These are phyloP conservation scores for Blumeriella jaapii DNA, from an alignment of 2,329 filamentous ascomycete species.

Conservation along the genomic window DNA sequence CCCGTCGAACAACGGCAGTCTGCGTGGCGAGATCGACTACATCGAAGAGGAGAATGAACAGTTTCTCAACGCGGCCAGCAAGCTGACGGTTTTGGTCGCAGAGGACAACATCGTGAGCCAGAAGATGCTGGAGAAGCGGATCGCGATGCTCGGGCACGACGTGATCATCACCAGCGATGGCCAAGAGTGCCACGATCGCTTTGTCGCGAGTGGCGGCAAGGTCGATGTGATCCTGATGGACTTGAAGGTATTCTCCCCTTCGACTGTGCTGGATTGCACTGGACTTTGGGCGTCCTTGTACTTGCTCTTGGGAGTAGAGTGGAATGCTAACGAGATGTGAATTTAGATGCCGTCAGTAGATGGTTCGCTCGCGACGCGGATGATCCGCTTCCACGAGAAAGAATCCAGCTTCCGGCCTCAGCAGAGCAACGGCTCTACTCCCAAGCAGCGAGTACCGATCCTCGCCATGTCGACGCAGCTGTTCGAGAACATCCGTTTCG, in stretches of 20 bases:
- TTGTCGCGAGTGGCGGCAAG: slow-evolving; percentile 40
- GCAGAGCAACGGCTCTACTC: neutral
- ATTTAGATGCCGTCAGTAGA: slow-evolving; percentile 21
- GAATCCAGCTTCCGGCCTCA: slow-evolving; percentile 5
- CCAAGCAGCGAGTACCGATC: slow-evolving; percentile 12
- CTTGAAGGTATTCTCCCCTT: slow-evolving; percentile 13
- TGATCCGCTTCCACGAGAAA: slow-evolving; percentile 18
- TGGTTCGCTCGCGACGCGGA: slow-evolving; percentile 14
- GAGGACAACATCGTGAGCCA: slow-evolving; percentile 78
- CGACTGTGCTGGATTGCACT: neutral
- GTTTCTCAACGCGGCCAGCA: neutral
- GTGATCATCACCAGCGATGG: slow-evolving; percentile 65
- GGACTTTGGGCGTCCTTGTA: no score
- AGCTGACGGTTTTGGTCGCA: slow-evolving; percentile 52
- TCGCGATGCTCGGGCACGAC: slow-evolving; percentile 59
- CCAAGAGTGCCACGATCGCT: slow-evolving; percentile 62
- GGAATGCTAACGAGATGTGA: no score
- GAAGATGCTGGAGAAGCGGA: slow-evolving; percentile 63
- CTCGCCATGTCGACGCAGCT: slow-evolving; percentile 19
- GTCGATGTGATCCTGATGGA: slow-evolving; percentile 22
- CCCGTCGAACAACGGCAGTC: no score
- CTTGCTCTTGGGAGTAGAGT: no score
- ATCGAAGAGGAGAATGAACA: no score
- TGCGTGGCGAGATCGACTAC: no score
- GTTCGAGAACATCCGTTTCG: slow-evolving; percentile 14